Evolutionary conservation across 2,329 filamentous ascomycete genomes (phyloP).

Genomic region (Zymoseptoria tritici): DNA sequence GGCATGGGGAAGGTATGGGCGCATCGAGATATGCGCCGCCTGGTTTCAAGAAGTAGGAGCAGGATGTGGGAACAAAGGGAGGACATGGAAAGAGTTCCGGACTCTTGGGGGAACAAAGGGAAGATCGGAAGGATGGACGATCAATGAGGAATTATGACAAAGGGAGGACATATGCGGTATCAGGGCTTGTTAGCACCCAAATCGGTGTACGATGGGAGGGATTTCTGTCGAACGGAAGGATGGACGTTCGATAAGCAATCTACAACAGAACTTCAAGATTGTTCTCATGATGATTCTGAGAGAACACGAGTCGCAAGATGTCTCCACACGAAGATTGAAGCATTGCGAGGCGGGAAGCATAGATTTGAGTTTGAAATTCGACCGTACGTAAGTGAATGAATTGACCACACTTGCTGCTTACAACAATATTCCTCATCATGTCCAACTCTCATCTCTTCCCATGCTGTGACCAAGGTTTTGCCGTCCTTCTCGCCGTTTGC

Average conservation of each 20-base stretch:
- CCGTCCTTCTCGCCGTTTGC: not conserved
- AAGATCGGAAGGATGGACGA: not conserved
- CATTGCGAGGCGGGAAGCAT: too few species aligned
- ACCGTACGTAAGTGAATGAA: too few species aligned
- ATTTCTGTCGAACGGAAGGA: not conserved
- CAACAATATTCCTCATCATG: too few species aligned
- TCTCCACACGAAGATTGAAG: too few species aligned
- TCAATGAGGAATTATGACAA: not conserved
- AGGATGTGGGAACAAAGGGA: not conserved
- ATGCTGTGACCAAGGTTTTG: not conserved
- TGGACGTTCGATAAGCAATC: not conserved
- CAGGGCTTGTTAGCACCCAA: not conserved
- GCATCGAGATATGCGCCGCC: not conserved
- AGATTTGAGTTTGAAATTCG: too few species aligned
- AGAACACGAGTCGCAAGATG: not conserved
- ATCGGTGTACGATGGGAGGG: not conserved
- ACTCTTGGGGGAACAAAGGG: not conserved
- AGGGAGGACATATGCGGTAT: not conserved
- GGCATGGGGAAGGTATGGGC: not conserved
- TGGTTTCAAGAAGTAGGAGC: not conserved
- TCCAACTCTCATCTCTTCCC: not conserved
- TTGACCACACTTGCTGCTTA: too few species aligned
- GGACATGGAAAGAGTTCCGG: not conserved
- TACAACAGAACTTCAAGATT: not conserved
- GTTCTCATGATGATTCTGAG: not conserved